Percentiles rank a stretch among this genome's conserved stretches.
Evolutionary conservation across 1,284 basidiomycete species (phyloP).

Genomic region (Naganishia sp.): DNA sequence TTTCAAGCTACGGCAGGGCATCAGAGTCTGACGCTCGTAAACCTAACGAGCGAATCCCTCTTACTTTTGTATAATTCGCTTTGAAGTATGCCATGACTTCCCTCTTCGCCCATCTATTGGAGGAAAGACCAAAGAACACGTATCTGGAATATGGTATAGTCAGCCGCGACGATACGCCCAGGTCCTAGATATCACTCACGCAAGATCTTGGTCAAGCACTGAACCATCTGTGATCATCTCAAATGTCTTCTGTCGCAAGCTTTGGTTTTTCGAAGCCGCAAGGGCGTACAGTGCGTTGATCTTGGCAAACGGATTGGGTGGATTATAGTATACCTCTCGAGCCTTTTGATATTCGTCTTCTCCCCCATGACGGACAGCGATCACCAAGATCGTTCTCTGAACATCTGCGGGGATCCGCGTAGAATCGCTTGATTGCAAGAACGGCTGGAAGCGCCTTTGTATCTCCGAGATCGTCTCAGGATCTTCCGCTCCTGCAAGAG

Average conservation of each 20-base stretch:
- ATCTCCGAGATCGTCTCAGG: slow-evolving; percentile 71
- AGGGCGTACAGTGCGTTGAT: slow-evolving; percentile 65
- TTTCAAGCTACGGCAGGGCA: slow-evolving; percentile 60
- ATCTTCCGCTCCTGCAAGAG: slow-evolving; percentile 67
- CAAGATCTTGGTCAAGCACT: slow-evolving; percentile 66
- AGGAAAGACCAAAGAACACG: slow-evolving; percentile 46
- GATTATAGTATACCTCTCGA: slow-evolving; percentile 68
- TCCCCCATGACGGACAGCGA: slow-evolving; percentile 71
- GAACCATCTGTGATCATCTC: slow-evolving; percentile 59
- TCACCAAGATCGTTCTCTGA: slow-evolving; percentile 53
- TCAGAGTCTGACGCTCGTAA: background rate
- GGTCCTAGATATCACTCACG: background rate
- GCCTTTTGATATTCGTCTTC: slow-evolving; percentile 74
- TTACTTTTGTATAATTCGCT: slow-evolving; percentile 65
- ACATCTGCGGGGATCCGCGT: slow-evolving; percentile 78
- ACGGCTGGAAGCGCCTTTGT: slow-evolving; percentile 70
- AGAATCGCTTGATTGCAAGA: slow-evolving; percentile 65
- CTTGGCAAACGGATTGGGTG: slow-evolving; percentile 69
- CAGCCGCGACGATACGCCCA: slow-evolving; percentile 51
- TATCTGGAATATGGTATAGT: slow-evolving; percentile 55
- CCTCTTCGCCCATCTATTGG: slow-evolving; percentile 45
- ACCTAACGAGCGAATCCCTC: slow-evolving; percentile 38
- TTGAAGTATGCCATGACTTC: slow-evolving; percentile 57
- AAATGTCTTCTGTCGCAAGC: slow-evolving; percentile 63
- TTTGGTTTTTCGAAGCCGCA: slow-evolving; percentile 42